These are phyloP conservation scores for Jaapia argillacea DNA, from an alignment of 768 basidiomycete species.

Conservation along the genomic window DNA sequence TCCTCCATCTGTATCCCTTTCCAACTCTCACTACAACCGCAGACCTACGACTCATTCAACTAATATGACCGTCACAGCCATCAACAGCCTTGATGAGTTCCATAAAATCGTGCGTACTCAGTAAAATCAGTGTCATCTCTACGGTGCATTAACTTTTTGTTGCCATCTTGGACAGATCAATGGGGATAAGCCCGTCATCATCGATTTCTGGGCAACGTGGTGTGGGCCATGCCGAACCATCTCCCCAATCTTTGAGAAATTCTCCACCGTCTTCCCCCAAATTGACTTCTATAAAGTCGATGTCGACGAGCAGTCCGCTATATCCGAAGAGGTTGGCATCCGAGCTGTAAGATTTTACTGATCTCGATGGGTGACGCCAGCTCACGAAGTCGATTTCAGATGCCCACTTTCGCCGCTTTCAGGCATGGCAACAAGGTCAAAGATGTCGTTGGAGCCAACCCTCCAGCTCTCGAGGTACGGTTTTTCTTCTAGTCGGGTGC, in stretches of 20 bases:
- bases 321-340: conserved; percentile 49
- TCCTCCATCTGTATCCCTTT: neutral
- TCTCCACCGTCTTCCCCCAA: conserved; percentile 26
- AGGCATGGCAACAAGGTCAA: conserved; percentile 24
- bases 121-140: neutral
- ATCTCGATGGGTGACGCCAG: conserved; percentile 2
- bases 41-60: neutral
- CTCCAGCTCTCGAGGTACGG: conserved; percentile 30
- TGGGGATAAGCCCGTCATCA: conserved; percentile 33
- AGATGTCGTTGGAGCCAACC: conserved; percentile 39
- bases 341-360: conserved; percentile 38
- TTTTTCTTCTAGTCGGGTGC: too few relatives aligned
- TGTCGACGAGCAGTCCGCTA: conserved; percentile 46
- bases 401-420: conserved; percentile 33
- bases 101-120: conserved; percentile 29
- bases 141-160: neutral
- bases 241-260: conserved; percentile 52
- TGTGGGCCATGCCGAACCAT: conserved; percentile 64
- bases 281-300: conserved; percentile 68
- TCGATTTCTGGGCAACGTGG: conserved; percentile 78
- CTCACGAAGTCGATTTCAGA: conserved; percentile 19
- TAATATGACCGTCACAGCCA: conserved; percentile 10
- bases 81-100: conserved; percentile 24
- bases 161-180: conserved; percentile 25
- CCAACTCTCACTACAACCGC: neutral